A percentile compares a stretch with the other conserved stretches of the same genome.
These are phyloP conservation scores for Oehlia diaphana DNA, from an alignment of 192 early-diverging fungal genomes.

Conservation along the genomic window DNA sequence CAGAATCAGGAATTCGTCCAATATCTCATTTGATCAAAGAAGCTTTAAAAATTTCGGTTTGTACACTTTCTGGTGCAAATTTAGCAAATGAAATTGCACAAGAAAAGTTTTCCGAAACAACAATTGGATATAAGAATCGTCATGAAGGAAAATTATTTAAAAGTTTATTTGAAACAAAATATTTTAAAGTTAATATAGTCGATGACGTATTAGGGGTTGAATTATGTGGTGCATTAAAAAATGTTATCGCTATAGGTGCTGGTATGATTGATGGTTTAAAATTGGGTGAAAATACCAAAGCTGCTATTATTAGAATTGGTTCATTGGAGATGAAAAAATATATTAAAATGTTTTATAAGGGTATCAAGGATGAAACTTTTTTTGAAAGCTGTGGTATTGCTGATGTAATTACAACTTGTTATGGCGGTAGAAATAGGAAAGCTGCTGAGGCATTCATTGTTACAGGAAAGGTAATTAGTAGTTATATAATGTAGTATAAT, in stretches of 20 bases:
- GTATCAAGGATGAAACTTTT: constrained; percentile 92
- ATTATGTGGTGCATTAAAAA: constrained; percentile 97
- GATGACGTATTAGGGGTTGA: constrained; percentile 91
- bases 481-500: no score
- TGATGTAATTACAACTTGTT: constrained; percentile 95
- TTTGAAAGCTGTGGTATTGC: constrained; percentile 97
- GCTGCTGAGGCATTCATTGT: constrained; percentile 88
- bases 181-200: constrained; percentile 86
- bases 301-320: constrained; percentile 94
- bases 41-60: constrained; percentile 69
- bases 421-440: constrained; percentile 91
- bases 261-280: constrained; percentile 94
- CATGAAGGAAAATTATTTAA: constrained; percentile 78
- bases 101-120: constrained; percentile 95
- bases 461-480: constrained; percentile 67
- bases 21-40: constrained; percentile 66
- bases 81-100: constrained; percentile 95
- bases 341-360: constrained; percentile 75
- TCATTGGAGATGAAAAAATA: constrained; percentile 95
- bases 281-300: constrained; percentile 95
- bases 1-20: constrained; percentile 70
- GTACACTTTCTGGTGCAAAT: constrained; percentile 93
- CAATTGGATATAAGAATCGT: constrained; percentile 74
- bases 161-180: constrained; percentile 81
- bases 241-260: constrained; percentile 94